Percentiles rank a stretch among this genome's conserved stretches.
Evolutionary conservation across 768 basidiomycete species (phyloP).

Genomic region (Panaeolus papilionaceus): DNA sequence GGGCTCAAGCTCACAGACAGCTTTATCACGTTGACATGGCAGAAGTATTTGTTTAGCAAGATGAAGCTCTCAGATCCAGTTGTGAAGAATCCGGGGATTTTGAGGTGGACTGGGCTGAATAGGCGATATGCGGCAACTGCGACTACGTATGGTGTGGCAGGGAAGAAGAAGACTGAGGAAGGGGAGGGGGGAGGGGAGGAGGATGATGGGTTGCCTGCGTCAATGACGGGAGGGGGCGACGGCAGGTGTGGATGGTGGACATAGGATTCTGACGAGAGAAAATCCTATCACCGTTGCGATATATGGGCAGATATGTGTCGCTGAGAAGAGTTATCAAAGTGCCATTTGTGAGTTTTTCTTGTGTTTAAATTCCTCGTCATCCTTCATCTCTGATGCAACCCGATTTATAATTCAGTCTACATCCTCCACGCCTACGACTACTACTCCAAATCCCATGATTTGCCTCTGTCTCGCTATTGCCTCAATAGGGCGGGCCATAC

Average conservation of each 20-base stretch:
- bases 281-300: constrained; percentile 75
- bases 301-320: constrained; percentile 84
- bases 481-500: constrained; percentile 90
- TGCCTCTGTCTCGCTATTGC: constrained; percentile 35
- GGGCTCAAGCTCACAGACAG: constrained; percentile 75
- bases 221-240: no score
- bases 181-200: no score
- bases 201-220: constrained; percentile 26
- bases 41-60: constrained; percentile 85
- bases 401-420: constrained; percentile 66
- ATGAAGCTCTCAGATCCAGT: constrained; percentile 72
- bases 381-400: no score
- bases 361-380: no score
- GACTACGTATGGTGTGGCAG: constrained; percentile 23
- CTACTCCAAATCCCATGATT: constrained; percentile 36
- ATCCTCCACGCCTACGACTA: constrained; percentile 60
- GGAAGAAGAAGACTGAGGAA: constrained; percentile 47
- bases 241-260: not conserved
- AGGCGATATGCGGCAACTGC: constrained; percentile 60
- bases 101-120: constrained; percentile 66
- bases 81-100: no score
- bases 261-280: constrained; percentile 61
- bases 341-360: constrained; percentile 76
- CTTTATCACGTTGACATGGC: constrained; percentile 78
- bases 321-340: constrained; percentile 75